These are phyloP conservation scores for Houttuynia cordata DNA, from an alignment of 164 flowering plant genomes.

Conservation along the genomic window DNA sequence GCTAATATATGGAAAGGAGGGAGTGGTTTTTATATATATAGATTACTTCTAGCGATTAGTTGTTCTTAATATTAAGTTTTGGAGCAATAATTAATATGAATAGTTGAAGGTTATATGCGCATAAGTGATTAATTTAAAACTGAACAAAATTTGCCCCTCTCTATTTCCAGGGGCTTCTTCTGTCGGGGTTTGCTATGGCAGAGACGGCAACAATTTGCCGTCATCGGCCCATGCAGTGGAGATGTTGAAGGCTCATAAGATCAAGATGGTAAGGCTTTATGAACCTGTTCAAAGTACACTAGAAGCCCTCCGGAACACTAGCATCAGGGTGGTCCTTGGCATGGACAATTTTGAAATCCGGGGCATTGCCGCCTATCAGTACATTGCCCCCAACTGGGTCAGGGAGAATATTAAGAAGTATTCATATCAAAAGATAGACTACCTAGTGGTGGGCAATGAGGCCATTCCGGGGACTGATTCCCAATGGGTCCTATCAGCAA, in stretches of 20 bases:
- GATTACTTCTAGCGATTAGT: too few species aligned
- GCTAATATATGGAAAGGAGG: too few species aligned
- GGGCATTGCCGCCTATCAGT: neutral
- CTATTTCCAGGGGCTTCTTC: neutral
- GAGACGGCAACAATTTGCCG: neutral
- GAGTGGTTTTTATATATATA: too few species aligned
- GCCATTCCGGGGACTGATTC: constrained; percentile 6
- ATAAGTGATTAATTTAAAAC: too few species aligned
- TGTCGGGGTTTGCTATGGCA: neutral
- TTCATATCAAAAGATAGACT: constrained; percentile 3
- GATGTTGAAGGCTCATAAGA: constrained; percentile 1
- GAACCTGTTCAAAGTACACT: constrained; percentile 6
- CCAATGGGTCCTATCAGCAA: constrained; percentile 5
- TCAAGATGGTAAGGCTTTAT: constrained; percentile 12
- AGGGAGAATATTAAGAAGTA: constrained; percentile 2
- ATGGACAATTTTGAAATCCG: constrained; percentile 4
- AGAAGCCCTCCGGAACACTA: constrained; percentile 8
- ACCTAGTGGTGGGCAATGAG: constrained; percentile 16
- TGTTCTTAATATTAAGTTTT: too few species aligned
- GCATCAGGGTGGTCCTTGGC: constrained; percentile 8
- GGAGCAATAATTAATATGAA: too few species aligned
- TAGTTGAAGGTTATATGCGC: neutral
- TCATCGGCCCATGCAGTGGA: constrained; percentile 4
- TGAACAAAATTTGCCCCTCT: neutral
- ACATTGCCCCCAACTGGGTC: constrained; percentile 9